These are phyloP conservation scores for Cladorrhinum sp. DNA, from an alignment of 2,329 filamentous ascomycete genomes.

Conservation along the genomic window DNA sequence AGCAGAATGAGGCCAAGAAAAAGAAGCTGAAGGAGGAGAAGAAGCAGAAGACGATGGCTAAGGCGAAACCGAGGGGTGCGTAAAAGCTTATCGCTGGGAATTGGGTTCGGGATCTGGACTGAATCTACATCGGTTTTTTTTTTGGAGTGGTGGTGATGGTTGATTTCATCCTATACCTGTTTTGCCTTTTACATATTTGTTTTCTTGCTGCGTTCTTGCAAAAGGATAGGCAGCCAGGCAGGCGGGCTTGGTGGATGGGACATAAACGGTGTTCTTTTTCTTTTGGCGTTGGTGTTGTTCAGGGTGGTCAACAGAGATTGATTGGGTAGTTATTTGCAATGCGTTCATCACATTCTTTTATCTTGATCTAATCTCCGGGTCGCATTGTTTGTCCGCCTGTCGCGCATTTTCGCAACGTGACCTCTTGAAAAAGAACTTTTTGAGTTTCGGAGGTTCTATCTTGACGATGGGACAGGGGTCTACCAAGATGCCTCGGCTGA, in stretches of 20 bases:
- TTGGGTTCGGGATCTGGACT: neutral
- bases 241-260: neutral
- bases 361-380: neutral
- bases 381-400: neutral
- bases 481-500: constrained; percentile 22
- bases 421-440: neutral
- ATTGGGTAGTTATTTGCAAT: neutral
- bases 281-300: constrained; percentile 1
- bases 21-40: constrained; percentile 94
- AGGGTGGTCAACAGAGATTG: neutral
- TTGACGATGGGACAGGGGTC: neutral
- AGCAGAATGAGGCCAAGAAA: constrained; percentile 87
- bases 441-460: neutral
- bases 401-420: neutral
- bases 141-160: neutral
- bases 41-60: constrained; percentile 90
- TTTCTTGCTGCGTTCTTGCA: neutral
- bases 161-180: neutral
- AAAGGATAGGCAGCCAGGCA: neutral
- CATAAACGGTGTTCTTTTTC: neutral
- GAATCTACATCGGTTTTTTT: neutral
- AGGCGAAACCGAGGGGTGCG: constrained; percentile 74
- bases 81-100: constrained; percentile 26
- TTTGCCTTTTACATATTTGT: constrained; percentile 1
- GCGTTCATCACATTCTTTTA: neutral